These are phyloP conservation scores for Fusarium sp. DNA, from an alignment of 2,329 filamentous ascomycete species.

Conservation along the genomic window DNA sequence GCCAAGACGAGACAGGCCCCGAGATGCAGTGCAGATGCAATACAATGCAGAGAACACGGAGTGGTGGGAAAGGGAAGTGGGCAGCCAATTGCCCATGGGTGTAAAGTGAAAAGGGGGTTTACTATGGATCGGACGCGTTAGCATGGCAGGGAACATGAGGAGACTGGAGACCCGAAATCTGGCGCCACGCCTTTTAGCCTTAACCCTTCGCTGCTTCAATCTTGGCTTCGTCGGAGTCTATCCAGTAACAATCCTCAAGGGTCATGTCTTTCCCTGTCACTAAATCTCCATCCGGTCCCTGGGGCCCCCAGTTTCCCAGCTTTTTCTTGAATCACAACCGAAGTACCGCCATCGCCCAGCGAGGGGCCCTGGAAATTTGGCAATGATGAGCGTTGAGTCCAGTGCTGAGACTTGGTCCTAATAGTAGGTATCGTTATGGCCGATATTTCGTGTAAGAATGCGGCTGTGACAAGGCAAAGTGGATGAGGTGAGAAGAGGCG, in stretches of 20 bases:
- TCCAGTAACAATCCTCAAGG: constrained; percentile 5
- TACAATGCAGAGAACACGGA: constrained; percentile 4
- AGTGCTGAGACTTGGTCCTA: neutral
- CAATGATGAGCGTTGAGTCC: neutral
- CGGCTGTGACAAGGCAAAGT: constrained; percentile 15
- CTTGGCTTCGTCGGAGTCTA: neutral
- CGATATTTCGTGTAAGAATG: neutral
- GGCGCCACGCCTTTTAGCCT: constrained; percentile 29
- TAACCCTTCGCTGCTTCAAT: neutral
- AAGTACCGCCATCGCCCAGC: constrained; percentile 25
- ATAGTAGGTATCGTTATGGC: neutral
- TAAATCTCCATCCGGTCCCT: constrained; percentile 8
- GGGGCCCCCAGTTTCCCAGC: neutral
- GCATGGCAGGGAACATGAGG: neutral
- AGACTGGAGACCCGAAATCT: constrained; percentile 18
- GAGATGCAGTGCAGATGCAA: constrained; percentile 19
- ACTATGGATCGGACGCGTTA: constrained; percentile 18
- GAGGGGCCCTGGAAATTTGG: constrained; percentile 5
- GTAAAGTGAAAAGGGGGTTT: constrained; percentile 16
- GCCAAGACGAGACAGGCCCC: constrained; percentile 12
- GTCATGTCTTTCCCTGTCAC: constrained; percentile 3
- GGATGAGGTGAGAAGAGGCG: neutral
- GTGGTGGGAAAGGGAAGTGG: constrained; percentile 8
- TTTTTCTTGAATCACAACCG: constrained; percentile 21
- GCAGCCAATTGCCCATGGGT: neutral